phyloP scores from a whole-genome alignment of 1,284 basidiomycete genomes.

The Papiliotrema nemorosa region DNA sequence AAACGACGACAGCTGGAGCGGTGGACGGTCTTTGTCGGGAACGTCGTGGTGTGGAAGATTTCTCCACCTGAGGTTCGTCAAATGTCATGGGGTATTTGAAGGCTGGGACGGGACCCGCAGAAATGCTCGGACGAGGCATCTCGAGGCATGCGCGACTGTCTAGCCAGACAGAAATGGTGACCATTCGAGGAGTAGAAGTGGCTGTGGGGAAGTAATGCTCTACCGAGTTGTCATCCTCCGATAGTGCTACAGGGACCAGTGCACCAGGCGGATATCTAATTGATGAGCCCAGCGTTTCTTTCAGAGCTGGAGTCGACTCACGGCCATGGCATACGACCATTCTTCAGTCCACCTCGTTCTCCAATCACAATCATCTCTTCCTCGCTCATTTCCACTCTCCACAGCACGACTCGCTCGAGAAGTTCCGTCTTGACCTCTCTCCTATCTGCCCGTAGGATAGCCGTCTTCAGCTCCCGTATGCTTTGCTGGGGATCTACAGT shows the following conservation, averaged over 20 bases:
- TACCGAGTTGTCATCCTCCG: slow-evolving; percentile 23
- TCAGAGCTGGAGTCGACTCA: slow-evolving; percentile 11
- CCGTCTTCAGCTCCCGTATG: slow-evolving; percentile 36
- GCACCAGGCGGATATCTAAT: slow-evolving; percentile 37
- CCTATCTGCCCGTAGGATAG: slow-evolving; percentile 31
- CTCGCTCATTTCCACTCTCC: slow-evolving; percentile 44
- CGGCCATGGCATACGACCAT: slow-evolving; percentile 46
- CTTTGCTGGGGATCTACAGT: slow-evolving; percentile 30
- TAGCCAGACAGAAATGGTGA: slow-evolving; percentile 42
- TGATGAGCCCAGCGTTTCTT: neutral
- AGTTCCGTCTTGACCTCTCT: slow-evolving; percentile 11
- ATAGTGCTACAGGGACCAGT: slow-evolving; percentile 28
- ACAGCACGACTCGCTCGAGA: slow-evolving; percentile 31
- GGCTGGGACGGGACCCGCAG: slow-evolving; percentile 9
- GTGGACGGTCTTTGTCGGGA: slow-evolving; percentile 13
- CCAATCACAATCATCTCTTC: slow-evolving; percentile 43
- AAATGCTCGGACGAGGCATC: neutral
- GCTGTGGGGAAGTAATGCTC: slow-evolving; percentile 33
- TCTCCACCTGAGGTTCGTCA: neutral
- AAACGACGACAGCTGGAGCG: slow-evolving; percentile 6
- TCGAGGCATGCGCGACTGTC: slow-evolving; percentile 15
- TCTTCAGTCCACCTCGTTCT: slow-evolving; percentile 31
- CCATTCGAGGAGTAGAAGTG: slow-evolving; percentile 32
- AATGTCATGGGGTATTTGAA: slow-evolving; percentile 33
- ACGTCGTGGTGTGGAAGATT: neutral